Evolutionary conservation across 345 rosid species (phyloP).

Genomic region (Acer saccharum): DNA sequence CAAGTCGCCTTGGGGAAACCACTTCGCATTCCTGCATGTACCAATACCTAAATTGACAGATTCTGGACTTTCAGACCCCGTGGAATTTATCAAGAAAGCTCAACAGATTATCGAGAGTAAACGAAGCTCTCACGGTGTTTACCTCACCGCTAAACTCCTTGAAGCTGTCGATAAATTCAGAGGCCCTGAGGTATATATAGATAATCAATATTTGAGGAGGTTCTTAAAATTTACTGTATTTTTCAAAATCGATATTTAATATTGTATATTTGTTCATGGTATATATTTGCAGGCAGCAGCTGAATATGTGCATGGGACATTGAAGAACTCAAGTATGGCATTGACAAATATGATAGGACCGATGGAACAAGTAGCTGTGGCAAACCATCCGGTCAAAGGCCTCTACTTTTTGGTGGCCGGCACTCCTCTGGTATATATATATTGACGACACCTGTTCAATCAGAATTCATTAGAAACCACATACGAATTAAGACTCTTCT

Average conservation of each 20-base stretch:
- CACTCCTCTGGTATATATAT: conserved; percentile 28
- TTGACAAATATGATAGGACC: conserved; percentile 47
- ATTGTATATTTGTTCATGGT: too few species aligned
- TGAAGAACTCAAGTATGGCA: conserved; percentile 36
- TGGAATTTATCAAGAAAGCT: conserved; percentile 28
- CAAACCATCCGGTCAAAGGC: conserved; percentile 39
- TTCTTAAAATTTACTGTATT: too few species aligned
- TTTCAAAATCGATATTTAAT: too few species aligned
- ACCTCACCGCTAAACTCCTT: conserved; percentile 32
- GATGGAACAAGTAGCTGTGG: conserved; percentile 34
- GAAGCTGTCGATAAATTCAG: conserved; percentile 24
- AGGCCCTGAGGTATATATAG: conserved; percentile 36
- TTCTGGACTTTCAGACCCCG: conserved; percentile 18
- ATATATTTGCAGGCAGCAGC: conserved; percentile 25
- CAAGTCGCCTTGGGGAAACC: conserved; percentile 49
- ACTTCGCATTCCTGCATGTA: conserved; percentile 39
- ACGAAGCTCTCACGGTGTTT: conserved; percentile 30
- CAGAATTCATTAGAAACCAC: too few species aligned
- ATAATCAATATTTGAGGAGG: too few species aligned
- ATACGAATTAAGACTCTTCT: too few species aligned
- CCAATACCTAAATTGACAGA: conserved; percentile 30
- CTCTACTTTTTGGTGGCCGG: conserved; percentile 37
- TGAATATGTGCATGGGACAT: conserved; percentile 17
- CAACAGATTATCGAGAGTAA: conserved; percentile 28
- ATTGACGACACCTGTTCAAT: too few species aligned